Evolutionary conservation across 2,329 filamentous ascomycete species (phyloP).

Genomic region (Venturia oleaginea): DNA sequence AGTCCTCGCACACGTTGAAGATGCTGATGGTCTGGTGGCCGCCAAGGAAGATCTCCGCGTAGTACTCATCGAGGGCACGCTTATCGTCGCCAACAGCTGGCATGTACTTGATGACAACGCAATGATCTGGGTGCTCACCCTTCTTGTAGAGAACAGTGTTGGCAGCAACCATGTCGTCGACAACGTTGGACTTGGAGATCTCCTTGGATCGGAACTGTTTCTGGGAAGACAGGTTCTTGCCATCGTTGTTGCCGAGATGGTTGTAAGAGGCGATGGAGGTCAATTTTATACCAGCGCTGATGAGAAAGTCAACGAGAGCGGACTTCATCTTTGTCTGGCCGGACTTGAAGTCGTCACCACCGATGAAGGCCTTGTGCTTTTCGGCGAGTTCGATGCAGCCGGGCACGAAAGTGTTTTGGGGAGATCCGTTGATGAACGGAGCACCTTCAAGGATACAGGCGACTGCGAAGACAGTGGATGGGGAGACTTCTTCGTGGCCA

Average conservation of each 20-base stretch:
- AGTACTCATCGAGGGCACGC: slow-evolving; percentile 97
- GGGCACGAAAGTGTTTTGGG: slow-evolving; percentile 97
- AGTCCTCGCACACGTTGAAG: slow-evolving; percentile 99
- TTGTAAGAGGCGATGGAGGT: slow-evolving; percentile 99
- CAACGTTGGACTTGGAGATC: slow-evolving; percentile 98
- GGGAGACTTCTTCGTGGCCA: slow-evolving; percentile 85
- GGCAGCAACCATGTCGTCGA: slow-evolving; percentile 98
- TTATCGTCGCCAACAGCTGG: slow-evolving; percentile 98
- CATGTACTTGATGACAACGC: slow-evolving; percentile 99
- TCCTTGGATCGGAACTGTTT: slow-evolving; percentile 99
- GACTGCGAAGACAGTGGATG: slow-evolving; percentile 92
- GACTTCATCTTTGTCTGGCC: slow-evolving; percentile 99
- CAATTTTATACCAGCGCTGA: slow-evolving; percentile 97
- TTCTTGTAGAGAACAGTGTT: slow-evolving; percentile 84
- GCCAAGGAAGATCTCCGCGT: slow-evolving; percentile 97
- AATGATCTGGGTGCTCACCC: slow-evolving; percentile 94
- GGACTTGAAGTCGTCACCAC: slow-evolving; percentile 98
- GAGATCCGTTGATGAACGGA: slow-evolving; percentile 98
- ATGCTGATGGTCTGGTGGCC: slow-evolving; percentile 97
- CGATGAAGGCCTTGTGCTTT: slow-evolving; percentile 80
- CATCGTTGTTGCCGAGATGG: slow-evolving; percentile 98
- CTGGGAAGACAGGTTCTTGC: slow-evolving; percentile 95
- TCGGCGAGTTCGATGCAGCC: slow-evolving; percentile 85
- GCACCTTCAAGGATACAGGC: slow-evolving; percentile 82
- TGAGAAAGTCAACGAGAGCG: slow-evolving; percentile 93